Percentiles rank a stretch among this genome's conserved stretches.
Evolutionary conservation across 345 rosid genomes (phyloP).

Genomic region (Aethionema arabicum): DNA sequence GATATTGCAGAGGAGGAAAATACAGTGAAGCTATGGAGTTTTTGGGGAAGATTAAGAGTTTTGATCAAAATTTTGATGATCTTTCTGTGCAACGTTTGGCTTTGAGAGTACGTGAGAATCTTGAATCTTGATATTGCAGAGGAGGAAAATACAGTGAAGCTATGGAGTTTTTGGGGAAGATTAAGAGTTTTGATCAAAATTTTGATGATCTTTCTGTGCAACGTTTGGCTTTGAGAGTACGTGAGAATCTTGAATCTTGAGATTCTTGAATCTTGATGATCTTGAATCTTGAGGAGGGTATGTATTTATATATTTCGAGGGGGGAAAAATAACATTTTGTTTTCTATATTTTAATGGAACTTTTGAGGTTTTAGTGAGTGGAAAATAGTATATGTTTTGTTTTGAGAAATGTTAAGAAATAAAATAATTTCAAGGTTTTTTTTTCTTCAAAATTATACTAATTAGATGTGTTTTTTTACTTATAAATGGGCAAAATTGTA

Average conservation of each 20-base stretch:
- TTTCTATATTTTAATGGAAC: no score
- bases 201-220: slow-evolving; percentile 52
- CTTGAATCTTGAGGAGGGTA: no score
- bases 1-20: slow-evolving; percentile 66
- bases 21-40: slow-evolving; percentile 79
- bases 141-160: slow-evolving; percentile 65
- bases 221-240: slow-evolving; percentile 59
- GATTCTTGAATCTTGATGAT: no score
- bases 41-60: slow-evolving; percentile 57
- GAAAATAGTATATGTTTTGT: no score
- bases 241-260: slow-evolving; percentile 50
- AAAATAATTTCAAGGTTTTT: no score
- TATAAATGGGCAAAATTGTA: no score
- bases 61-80: slow-evolving; percentile 55
- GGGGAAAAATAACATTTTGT: no score
- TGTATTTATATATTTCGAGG: no score
- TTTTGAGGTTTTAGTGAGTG: no score
- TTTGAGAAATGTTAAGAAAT: no score
- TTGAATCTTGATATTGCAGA: slow-evolving; percentile 66
- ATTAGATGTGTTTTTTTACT: no score
- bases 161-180: slow-evolving; percentile 67
- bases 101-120: slow-evolving; percentile 51
- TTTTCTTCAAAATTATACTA: no score
- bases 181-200: slow-evolving; percentile 52
- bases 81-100: slow-evolving; percentile 55